Conservation (phyloP, 2,329 filamentous ascomycete genomes). For the Colletotrichum acutatum region DNA sequence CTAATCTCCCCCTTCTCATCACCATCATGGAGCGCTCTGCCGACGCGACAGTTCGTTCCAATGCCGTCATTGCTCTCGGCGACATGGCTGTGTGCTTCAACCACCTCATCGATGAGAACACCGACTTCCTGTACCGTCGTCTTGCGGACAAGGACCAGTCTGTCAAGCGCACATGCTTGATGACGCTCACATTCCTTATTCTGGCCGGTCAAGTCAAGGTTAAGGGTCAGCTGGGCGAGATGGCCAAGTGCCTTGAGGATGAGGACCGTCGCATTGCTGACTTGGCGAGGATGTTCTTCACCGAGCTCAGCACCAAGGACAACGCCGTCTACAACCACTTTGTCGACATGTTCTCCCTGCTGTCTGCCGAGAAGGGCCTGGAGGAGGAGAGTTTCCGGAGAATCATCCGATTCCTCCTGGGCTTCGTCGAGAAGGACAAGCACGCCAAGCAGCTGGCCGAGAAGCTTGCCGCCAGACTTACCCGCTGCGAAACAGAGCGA, state of each 20-base stretch:
- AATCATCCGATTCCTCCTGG: slow-evolving; percentile 91
- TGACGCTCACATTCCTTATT: slow-evolving; percentile 98
- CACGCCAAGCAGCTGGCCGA: slow-evolving; percentile 94
- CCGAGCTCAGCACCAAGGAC: slow-evolving; percentile 95
- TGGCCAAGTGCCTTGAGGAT: slow-evolving; percentile 99
- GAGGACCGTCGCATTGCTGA: slow-evolving; percentile 95
- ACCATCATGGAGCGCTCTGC: slow-evolving; percentile 97
- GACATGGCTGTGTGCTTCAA: slow-evolving; percentile 99
- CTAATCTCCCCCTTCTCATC: slow-evolving; percentile 91
- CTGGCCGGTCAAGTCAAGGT: slow-evolving; percentile 98
- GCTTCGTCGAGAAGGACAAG: slow-evolving; percentile 99
- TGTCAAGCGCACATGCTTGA: slow-evolving; percentile 96
- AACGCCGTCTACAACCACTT: slow-evolving; percentile 99
- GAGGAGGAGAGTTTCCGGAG: slow-evolving; percentile 87
- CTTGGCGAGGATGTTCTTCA: slow-evolving; percentile 97
- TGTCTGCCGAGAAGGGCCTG: slow-evolving; percentile 83
- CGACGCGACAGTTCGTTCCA: slow-evolving; percentile 92
- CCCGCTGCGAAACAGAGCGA: slow-evolving; percentile 88
- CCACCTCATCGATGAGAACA: slow-evolving; percentile 98
- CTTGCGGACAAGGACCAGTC: slow-evolving; percentile 88
- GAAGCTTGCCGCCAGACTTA: slow-evolving; percentile 88
- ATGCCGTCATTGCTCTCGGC: slow-evolving; percentile 94
- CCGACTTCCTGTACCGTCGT: slow-evolving; percentile 94
- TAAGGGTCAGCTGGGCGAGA: slow-evolving; percentile 97
- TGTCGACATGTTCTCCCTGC: slow-evolving; percentile 96